Evolutionary conservation across 495 filamentous ascomycete species (phyloP).

Genomic region (Penicillium atrosanguineum): DNA sequence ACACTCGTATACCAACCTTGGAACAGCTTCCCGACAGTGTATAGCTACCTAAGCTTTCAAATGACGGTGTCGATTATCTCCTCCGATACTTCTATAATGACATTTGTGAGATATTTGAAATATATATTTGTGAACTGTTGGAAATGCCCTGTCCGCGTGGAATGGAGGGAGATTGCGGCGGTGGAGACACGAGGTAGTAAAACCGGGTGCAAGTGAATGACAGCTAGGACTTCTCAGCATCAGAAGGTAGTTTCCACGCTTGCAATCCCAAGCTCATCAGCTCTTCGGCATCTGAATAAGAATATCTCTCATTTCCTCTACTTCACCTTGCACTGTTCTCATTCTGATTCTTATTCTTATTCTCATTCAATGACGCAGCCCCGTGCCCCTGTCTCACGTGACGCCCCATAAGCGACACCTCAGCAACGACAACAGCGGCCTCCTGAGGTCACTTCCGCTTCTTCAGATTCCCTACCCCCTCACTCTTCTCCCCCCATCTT

Average conservation of each 20-base stretch:
- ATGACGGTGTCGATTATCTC: not conserved
- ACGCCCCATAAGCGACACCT: slow-evolving; percentile 47
- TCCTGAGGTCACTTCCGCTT: slow-evolving; percentile 46
- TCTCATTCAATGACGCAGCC: slow-evolving; percentile 5
- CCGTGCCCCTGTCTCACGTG: slow-evolving; percentile 36
- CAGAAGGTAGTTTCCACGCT: no score
- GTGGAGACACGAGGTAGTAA: not conserved
- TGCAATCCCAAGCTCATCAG: no score
- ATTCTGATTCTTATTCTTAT: not conserved
- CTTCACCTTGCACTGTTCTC: no score
- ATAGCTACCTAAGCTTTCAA: not conserved
- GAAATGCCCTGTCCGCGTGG: not conserved
- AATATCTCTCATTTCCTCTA: no score
- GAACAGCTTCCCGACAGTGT: not conserved
- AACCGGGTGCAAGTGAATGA: not conserved
- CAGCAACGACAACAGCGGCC: slow-evolving; percentile 44
- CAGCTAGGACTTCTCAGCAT: not conserved
- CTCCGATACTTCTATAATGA: not conserved
- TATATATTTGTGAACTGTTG: not conserved
- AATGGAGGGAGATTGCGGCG: not conserved
- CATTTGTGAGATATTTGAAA: not conserved
- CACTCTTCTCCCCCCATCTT: slow-evolving; percentile 16
- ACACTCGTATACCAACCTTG: not conserved
- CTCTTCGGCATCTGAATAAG: no score
- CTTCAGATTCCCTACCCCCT: slow-evolving; percentile 26